Evolutionary conservation across 257 asterid species (phyloP).

Genomic region (Plantago major): DNA sequence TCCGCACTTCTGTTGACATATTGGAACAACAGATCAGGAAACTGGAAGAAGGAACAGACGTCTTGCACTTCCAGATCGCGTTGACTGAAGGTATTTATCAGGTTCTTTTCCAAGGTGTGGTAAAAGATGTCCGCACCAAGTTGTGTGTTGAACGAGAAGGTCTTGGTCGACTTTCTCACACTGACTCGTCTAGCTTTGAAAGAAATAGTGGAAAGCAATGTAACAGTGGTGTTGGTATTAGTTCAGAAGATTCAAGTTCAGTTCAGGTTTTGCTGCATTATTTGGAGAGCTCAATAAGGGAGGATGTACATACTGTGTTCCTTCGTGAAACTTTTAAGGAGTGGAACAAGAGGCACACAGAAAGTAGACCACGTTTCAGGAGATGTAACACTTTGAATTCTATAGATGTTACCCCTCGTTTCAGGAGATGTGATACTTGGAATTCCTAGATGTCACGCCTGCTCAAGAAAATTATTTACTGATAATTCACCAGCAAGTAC

Average conservation of each 20-base stretch:
- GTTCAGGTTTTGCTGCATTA: slow-evolving; percentile 5
- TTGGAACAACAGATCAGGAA: no score
- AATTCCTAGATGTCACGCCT: slow-evolving; percentile 20
- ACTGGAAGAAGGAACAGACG: no score
- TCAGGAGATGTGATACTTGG: slow-evolving; percentile 9
- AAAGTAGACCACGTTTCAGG: slow-evolving; percentile 9
- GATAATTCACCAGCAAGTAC: slow-evolving; percentile 21
- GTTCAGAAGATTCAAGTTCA: slow-evolving; percentile 9
- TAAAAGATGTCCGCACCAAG: slow-evolving; percentile 7
- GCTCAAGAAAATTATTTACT: slow-evolving; percentile 13
- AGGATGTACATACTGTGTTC: slow-evolving; percentile 24
- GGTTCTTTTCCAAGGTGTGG: not conserved
- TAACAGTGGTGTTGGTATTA: not conserved
- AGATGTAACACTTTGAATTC: slow-evolving; percentile 2
- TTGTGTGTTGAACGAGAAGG: not conserved
- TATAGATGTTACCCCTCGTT: slow-evolving; percentile 24
- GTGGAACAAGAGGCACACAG: slow-evolving; percentile 16
- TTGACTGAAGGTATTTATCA: no score
- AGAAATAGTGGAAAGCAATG: not conserved
- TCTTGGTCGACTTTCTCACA: not conserved
- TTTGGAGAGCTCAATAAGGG: slow-evolving; percentile 29
- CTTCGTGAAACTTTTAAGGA: slow-evolving; percentile 22
- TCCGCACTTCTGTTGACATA: no score
- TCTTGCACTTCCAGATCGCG: no score
- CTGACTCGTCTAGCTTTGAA: not conserved